Evolutionary conservation across 2,329 filamentous ascomycete genomes (phyloP).

Genomic region (Chalaropsis thielavioides): DNA sequence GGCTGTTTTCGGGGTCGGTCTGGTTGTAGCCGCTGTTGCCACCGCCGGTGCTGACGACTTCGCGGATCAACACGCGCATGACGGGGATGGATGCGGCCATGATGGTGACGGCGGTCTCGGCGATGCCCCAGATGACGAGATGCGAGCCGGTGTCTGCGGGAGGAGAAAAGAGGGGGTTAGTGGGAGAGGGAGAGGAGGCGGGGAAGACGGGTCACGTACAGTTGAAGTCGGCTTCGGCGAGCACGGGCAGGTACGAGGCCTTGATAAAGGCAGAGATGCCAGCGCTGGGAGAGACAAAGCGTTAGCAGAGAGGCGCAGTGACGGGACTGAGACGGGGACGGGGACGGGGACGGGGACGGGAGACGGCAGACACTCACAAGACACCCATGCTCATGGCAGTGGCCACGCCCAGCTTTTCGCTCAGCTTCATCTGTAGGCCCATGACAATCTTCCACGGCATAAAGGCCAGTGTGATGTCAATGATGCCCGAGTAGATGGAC

Average conservation of each 20-base stretch:
- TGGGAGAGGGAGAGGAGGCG: neutral
- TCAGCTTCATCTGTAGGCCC: constrained; percentile 22
- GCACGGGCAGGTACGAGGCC: neutral
- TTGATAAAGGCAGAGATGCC: constrained; percentile 16
- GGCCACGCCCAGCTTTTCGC: constrained; percentile 22
- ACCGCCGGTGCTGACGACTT: constrained; percentile 16
- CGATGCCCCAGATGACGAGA: constrained; percentile 18
- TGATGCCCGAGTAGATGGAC: constrained; percentile 18
- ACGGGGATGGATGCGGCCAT: constrained; percentile 21
- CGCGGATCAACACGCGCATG: constrained; percentile 20
- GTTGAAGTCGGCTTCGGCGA: constrained; percentile 11
- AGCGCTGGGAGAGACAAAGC: neutral
- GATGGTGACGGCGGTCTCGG: constrained; percentile 19
- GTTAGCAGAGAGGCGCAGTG: neutral
- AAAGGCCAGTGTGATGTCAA: constrained; percentile 20
- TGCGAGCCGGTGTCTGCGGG: neutral
- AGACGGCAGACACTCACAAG: constrained; percentile 19
- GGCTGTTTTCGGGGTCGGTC: constrained; percentile 12
- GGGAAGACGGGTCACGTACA: neutral
- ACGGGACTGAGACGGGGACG: neutral
- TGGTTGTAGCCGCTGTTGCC: constrained; percentile 14
- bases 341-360: too few relatives aligned
- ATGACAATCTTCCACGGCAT: constrained; percentile 22
- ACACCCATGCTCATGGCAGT: constrained; percentile 22
- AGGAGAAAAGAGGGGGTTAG: neutral